Base-by-base conservation (phyloP, 352 stramenopile species). In the Sclerospora graminicola region DNA sequence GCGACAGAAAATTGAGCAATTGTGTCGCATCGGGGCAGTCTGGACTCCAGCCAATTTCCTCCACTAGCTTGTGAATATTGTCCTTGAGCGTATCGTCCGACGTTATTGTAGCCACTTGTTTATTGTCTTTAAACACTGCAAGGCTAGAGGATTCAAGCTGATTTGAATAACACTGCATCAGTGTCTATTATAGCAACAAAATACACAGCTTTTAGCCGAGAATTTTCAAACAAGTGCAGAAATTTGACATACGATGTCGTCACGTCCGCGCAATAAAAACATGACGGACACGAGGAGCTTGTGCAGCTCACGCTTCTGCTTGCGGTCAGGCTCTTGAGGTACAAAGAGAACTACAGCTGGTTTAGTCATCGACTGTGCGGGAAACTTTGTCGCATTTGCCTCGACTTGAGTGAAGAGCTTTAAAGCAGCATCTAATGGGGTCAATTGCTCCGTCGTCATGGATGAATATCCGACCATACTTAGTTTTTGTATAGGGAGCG, bases 211-310 rank as follows among this genome's bases (percentile, higher is more conserved):
- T 50, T 28, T 23, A 19, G 6, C 15, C 20, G 4, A 15, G 5
- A 14, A 24, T 13, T 15, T 2, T 26, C 0, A 16, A 26, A 8
- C 16, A 16, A 16, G 31, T 23, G 11, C 18, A 33, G 28, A 23
- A 50, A 11, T 33, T 24, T 7, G 19, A 54, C 54, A 53, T 63
- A 89, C 71, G 37, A 87, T 51, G 40, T 84, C 74, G n/a, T 59
- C 55, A 54, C 78, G 74, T 15, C 64, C 63, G 31, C 66, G 63
- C 41, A 89, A 65, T 45, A 87, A 58, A 59, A 83, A 84, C 33
- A 56, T 54, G 24, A 86, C 39, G 23, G 71, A 59, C 35, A 62
- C 41, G 16, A 84, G 8, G 32, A 84, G 63, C 19, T 68, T 64
- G 45, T 69, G 45, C 27, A 63, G 46, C 8, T 59, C 57, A 26